Base-by-base conservation (phyloP, 106 monocot genomes). In the Dioscorea alata region DNA sequence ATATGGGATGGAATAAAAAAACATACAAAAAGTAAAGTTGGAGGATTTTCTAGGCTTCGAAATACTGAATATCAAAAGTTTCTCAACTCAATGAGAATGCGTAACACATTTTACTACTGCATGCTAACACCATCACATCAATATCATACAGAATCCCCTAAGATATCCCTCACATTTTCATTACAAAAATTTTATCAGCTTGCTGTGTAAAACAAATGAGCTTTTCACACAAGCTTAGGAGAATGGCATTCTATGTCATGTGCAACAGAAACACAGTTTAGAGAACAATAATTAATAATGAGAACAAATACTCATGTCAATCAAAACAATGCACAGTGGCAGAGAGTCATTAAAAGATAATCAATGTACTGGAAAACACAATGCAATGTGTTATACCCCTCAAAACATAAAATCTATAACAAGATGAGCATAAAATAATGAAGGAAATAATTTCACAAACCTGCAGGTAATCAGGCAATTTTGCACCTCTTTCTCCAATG, bases 401-500 rank as follows among this genome's bases (percentile, higher is more conserved):
- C 42, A 10, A 23, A 60, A 60, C 7, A 21, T 6, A 60, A 22
- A 22, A 23, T 23, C 8, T 22, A 23, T 0, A 14, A 16, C 19
- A 54, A 54, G 19, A 54, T 54, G 24, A 60, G 0, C 23, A 25
- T 25, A 7, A 60, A 25, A 21, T 12, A 2, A 60, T 60, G 64
- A 61, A 61, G 18, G 49, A 15, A 50, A 49, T 33, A 51, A 48
- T 18, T 42, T 42, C 42, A 42, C 49, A 67, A 59, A 87, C 87
- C 84, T 81, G 71, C 33, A 88, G 69, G 67, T 72, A 80, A 18
- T 82, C 85, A 1, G 85, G 74, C 66, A 75, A 58, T 78, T 83
- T 83, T 34, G 82, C 82, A 53, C 71, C 80, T 64, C 82, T 89
- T 22, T 64, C 77, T 22, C 54, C 70, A 34, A 83, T 74, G 71